Evolutionary conservation across 1,284 basidiomycete genomes (phyloP).

Genomic region (Apiotrichum siamense): DNA sequence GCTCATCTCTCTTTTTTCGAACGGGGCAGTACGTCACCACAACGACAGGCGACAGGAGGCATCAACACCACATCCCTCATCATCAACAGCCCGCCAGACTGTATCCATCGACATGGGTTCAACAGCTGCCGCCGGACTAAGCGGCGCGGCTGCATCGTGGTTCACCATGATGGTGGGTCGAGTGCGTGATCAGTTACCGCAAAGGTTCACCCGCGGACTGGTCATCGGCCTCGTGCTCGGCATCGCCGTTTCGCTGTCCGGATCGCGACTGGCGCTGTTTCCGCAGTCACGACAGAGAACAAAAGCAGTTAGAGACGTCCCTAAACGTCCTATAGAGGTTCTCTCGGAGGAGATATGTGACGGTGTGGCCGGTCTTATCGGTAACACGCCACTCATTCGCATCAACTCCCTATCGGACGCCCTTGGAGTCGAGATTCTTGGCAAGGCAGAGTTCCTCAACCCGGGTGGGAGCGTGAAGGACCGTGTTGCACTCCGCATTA

Average conservation of each 20-base stretch:
- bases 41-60: no score
- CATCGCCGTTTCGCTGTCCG: slow-evolving; percentile 62
- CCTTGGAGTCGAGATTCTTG: slow-evolving; percentile 82
- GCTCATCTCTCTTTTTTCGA: no score
- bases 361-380: slow-evolving; percentile 76
- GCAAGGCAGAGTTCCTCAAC: slow-evolving; percentile 63
- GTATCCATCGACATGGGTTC: neutral
- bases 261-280: slow-evolving; percentile 55
- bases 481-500: slow-evolving; percentile 85
- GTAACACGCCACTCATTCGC: slow-evolving; percentile 90
- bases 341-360: slow-evolving; percentile 62
- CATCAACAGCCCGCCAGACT: neutral
- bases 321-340: slow-evolving; percentile 64
- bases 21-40: no score
- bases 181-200: slow-evolving; percentile 18
- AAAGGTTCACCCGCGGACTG: slow-evolving; percentile 47
- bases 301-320: slow-evolving; percentile 43
- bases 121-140: neutral
- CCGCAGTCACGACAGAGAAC: slow-evolving; percentile 52
- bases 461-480: slow-evolving; percentile 98
- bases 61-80: neutral
- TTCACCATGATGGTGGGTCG: slow-evolving; percentile 18
- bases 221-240: slow-evolving; percentile 64
- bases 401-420: slow-evolving; percentile 87
- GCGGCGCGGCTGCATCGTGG: slow-evolving; percentile 1